Base-by-base conservation (phyloP, 768 basidiomycete genomes). In the Hygrophorus pudorinus region DNA sequence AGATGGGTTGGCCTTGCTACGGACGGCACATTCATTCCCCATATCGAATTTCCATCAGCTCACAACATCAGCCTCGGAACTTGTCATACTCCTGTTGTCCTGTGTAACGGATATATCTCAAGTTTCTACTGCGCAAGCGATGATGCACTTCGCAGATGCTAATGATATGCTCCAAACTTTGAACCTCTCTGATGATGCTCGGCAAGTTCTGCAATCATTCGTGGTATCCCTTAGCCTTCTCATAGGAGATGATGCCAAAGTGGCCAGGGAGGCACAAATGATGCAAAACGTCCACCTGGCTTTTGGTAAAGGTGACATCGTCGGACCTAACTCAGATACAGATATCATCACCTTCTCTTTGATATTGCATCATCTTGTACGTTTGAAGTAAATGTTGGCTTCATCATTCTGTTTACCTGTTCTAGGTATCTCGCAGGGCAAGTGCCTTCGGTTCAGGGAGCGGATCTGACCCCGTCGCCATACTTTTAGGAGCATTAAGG, bases 241-340 rank as follows among this genome's bases (percentile, higher is more conserved):
- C 24, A 67, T 83, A 27, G 79, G 78, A 31, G 82, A 85, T 51
- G 83, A 85, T 45, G 75, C 73, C 18, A 84, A 81, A 56, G 72
- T 68, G 38, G 72, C 78, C n/a, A 67, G 75, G 45, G 82, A 86
- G 60, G 76, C 79, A 12, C 81, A 85, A 47, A 70, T 83, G 60
- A 74, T 83, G 64, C 82, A 84, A 42, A 74, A 64, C 16, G 59
- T 79, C 31, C 81, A 80, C 46, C 56, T 79, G 42, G 64, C 71
- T 8, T 56, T 79, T 24, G 75, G 74, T 14, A 84, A 79, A 56
- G 70, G 66, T 11, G 77, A 80, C 45, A 62, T 73, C 41, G 54
- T 75, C 24, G 75, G 73, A 9, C 65, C 79, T 16, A 75, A 67
- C 51, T 77, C 80, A 1, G 76, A 79, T 50, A 72, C 75, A 10